These are phyloP conservation scores for Ustilago vetiveriae DNA, from an alignment of 1,284 basidiomycete genomes.

Conservation along the genomic window DNA sequence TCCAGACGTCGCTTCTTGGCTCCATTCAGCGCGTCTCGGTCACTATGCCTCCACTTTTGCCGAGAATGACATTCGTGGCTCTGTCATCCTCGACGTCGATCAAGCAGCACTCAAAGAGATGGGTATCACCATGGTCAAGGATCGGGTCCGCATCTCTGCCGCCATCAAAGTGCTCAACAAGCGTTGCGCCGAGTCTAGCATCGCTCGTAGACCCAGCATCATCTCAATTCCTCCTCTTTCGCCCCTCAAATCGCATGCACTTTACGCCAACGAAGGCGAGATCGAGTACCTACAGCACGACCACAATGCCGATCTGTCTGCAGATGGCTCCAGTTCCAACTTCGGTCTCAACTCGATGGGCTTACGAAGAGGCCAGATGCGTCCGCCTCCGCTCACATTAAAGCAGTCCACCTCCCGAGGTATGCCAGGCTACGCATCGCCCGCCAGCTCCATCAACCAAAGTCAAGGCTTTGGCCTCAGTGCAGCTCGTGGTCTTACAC, in stretches of 20 bases:
- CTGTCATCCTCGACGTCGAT: constrained; percentile 60
- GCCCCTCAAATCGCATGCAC: constrained; percentile 13
- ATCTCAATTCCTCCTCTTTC: constrained; percentile 29
- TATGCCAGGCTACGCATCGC: constrained; percentile 45
- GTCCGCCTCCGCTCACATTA: constrained; percentile 41
- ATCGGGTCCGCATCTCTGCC: constrained; percentile 58
- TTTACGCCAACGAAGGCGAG: constrained; percentile 37
- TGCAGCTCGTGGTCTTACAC: constrained; percentile 49
- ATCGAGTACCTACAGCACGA: constrained; percentile 48
- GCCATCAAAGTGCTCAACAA: constrained; percentile 65
- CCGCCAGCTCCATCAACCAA: constrained; percentile 36
- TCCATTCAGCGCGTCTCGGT: constrained; percentile 45
- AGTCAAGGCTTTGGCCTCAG: constrained; percentile 53
- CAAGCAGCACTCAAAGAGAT: constrained; percentile 62
- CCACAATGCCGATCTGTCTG: constrained; percentile 12
- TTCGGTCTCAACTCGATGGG: constrained; percentile 39
- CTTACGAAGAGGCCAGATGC: constrained; percentile 43
- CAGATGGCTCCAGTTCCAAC: constrained; percentile 4
- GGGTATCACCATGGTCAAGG: constrained; percentile 63
- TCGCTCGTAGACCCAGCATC: constrained; percentile 28
- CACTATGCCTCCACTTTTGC: constrained; percentile 54
- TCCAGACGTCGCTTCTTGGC: constrained; percentile 57
- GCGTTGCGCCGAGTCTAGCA: constrained; percentile 40
- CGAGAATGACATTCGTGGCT: constrained; percentile 61
- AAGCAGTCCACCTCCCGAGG: constrained; percentile 41